Conservation (phyloP, 1,284 basidiomycete species). For the Leccinum pachyderme region DNA sequence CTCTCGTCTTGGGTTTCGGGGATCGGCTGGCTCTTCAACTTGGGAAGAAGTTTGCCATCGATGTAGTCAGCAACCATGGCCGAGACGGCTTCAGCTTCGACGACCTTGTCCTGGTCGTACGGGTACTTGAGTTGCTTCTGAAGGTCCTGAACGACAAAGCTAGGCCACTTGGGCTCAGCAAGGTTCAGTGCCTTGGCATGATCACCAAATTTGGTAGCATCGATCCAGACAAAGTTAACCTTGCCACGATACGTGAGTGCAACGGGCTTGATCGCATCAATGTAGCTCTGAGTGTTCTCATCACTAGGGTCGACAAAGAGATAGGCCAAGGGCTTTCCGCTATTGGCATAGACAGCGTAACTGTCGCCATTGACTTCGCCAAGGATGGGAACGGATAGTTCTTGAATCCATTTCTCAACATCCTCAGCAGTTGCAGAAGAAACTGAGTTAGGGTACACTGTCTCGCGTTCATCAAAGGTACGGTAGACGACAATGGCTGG, state of each 20-base stretch:
- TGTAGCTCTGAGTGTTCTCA: slow-evolving; percentile 62
- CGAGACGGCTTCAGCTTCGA: slow-evolving; percentile 56
- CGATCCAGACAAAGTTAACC: slow-evolving; percentile 98
- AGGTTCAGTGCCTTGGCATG: slow-evolving; percentile 97
- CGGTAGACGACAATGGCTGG: slow-evolving; percentile 94
- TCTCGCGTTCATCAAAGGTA: slow-evolving; percentile 83
- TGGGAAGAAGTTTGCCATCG: slow-evolving; percentile 74
- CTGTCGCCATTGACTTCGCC: slow-evolving; percentile 96
- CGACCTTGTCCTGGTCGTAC: slow-evolving; percentile 64
- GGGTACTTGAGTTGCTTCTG: slow-evolving; percentile 88
- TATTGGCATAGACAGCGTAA: slow-evolving; percentile 83
- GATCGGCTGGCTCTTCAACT: slow-evolving; percentile 89
- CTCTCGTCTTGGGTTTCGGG: slow-evolving; percentile 82
- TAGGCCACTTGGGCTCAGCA: slow-evolving; percentile 82
- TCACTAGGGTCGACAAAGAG: slow-evolving; percentile 87
- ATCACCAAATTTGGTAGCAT: slow-evolving; percentile 91
- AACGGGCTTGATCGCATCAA: slow-evolving; percentile 72
- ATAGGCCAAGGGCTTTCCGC: slow-evolving; percentile 89
- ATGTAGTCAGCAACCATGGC: slow-evolving; percentile 68
- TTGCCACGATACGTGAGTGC: slow-evolving; percentile 83
- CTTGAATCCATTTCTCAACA: slow-evolving; percentile 76
- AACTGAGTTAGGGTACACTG: slow-evolving; percentile 70
- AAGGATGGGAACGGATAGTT: slow-evolving; percentile 85
- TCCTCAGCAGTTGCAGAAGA: slow-evolving; percentile 56
- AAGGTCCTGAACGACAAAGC: slow-evolving; percentile 92